A percentile compares a stretch with the other conserved stretches of the same genome.
These are phyloP conservation scores for Auriscalpium orientale DNA, from an alignment of 768 basidiomycete genomes.

Conservation along the genomic window DNA sequence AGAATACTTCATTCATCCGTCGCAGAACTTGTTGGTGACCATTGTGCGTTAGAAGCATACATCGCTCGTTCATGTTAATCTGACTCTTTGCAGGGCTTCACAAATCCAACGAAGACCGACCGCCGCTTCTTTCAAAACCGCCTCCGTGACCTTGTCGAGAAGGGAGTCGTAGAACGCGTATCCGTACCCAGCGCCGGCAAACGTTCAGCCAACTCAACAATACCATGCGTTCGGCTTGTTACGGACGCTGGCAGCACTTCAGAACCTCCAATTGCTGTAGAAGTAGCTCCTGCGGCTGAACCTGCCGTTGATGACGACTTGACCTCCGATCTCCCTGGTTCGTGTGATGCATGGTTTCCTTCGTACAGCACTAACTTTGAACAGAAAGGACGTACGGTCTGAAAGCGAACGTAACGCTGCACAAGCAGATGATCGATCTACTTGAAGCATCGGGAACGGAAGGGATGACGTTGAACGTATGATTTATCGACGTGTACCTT, in stretches of 20 bases:
- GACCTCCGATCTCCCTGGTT: slow-evolving; percentile 20
- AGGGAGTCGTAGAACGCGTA: slow-evolving; percentile 70
- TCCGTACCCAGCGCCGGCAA: slow-evolving; percentile 54
- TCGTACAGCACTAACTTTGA: background rate
- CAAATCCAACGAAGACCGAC: slow-evolving; percentile 65
- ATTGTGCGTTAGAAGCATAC: slow-evolving; percentile 43
- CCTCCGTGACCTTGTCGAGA: slow-evolving; percentile 63
- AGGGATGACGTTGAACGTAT: slow-evolving; percentile 70
- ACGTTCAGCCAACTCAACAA: slow-evolving; percentile 31
- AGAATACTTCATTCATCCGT: slow-evolving; percentile 61
- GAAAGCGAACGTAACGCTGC: slow-evolving; percentile 60
- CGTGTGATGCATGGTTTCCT: background rate
- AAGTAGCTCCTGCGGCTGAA: no score
- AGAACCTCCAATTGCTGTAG: no score
- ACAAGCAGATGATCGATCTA: slow-evolving; percentile 72
- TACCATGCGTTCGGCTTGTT: slow-evolving; percentile 64
- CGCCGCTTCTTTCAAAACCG: slow-evolving; percentile 78
- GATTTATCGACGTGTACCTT: slow-evolving; percentile 6
- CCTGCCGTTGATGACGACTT: slow-evolving; percentile 22
- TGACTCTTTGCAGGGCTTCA: slow-evolving; percentile 50
- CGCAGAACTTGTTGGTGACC: slow-evolving; percentile 68
- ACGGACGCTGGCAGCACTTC: slow-evolving; percentile 29
- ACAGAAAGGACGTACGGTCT: slow-evolving; percentile 19
- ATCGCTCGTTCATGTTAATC: background rate
- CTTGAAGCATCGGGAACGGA: slow-evolving; percentile 57